Base-by-base conservation (phyloP, 1,284 basidiomycete species). In the Stygiomarasmius scandens region DNA sequence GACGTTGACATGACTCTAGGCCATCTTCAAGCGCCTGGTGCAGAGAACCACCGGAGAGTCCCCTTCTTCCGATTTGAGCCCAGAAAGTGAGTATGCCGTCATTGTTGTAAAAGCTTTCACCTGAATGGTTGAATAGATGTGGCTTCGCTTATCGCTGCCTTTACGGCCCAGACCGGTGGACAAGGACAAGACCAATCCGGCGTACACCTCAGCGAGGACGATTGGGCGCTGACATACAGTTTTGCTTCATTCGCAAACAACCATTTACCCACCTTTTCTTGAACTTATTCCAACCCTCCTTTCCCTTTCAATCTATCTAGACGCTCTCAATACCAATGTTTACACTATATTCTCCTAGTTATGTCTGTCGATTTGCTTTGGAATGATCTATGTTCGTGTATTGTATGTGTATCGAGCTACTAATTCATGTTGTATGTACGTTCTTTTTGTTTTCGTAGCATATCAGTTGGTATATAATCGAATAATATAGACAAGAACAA, bases 201-300 rank as follows among this genome's bases (percentile, higher is more conserved):
- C 2, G 24, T 49, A 2, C 24, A 36, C 20, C 25, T 59, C 19
- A 59, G 58, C 20, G 58, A 54, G 47, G 58, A 60, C 34, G 58
- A 60, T 45, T 54, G 54, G 51, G 58, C 58, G 4, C 49, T 60
- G 50, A 54, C 54, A 10, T 60, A 56, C 46, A 56, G 54, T 54
- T 43, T 60, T 49, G 58, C 58, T 16, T 60, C 58, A 12, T 53
- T 60, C 38, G 56, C 51, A 34, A 29, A 11, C 27, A 29, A 49
- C 20, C 10, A 19, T 32, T 19, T 24, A 16, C 9, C 25, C 1
- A 27, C 25, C 9, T 29, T 49, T 49, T 27, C 32, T 29, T 49
- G 25, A 29, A 19, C 3, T 2, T n/a, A 29, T 27, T n/a, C 16
- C 6, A 4, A 12, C 6, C 4, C 5, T 41, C 4, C 6, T n/a